Percentiles rank a stretch among this genome's conserved stretches.
These are phyloP conservation scores for Ophiorrhiza pumila DNA, from an alignment of 257 asterid genomes.

Conservation along the genomic window DNA sequence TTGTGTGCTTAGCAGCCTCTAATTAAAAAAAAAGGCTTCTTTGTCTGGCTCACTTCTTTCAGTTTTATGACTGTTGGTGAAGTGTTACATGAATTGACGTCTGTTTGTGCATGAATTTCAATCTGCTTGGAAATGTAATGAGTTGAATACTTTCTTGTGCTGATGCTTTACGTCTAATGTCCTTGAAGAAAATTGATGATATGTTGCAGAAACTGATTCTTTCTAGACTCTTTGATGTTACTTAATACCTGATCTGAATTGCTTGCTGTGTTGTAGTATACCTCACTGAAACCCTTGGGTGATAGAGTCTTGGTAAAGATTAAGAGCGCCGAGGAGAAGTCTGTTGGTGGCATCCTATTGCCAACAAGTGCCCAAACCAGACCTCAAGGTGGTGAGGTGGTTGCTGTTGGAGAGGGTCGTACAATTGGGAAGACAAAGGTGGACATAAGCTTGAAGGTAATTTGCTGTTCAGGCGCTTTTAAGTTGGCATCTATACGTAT, in stretches of 20 bases:
- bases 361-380: slow-evolving; percentile 72
- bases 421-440: slow-evolving; percentile 69
- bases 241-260: slow-evolving; percentile 4
- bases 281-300: slow-evolving; percentile 91
- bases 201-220: background rate
- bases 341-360: slow-evolving; percentile 80
- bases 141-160: background rate
- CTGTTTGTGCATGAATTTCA: background rate
- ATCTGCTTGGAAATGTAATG: background rate
- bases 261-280: slow-evolving; percentile 51
- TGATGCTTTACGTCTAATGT: background rate
- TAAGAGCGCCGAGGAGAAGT: slow-evolving; percentile 76
- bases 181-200: background rate
- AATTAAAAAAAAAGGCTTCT: background rate
- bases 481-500: background rate
- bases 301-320: slow-evolving; percentile 88
- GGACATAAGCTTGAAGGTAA: slow-evolving; percentile 73
- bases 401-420: slow-evolving; percentile 95
- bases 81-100: background rate
- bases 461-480: background rate
- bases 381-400: slow-evolving; percentile 87
- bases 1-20: background rate
- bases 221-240: background rate
- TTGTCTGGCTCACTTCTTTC: background rate
- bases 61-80: background rate